Evolutionary conservation across 192 early-diverging fungal species (phyloP), one percentile per base, ranked within the genome.

Genomic region (Umbelopsis vinacea): DNA sequence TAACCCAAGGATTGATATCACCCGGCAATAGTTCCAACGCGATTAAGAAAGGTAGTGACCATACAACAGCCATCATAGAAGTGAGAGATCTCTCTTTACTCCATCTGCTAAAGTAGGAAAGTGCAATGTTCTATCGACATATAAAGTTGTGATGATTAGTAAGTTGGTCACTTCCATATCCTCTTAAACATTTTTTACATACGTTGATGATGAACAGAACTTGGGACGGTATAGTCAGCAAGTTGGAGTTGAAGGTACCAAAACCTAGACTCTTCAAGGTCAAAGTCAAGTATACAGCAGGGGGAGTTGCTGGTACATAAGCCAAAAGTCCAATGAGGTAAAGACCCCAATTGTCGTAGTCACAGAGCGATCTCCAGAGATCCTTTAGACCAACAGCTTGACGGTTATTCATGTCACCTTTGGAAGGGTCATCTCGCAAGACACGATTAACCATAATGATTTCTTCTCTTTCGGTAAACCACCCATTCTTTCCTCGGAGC

Each of bases 371-470:
- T 26, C 71, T 72, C 76, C 69, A 72, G 14, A 80, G 37, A 26
- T 79, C 76, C 0, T 33, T 67, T 9, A 66, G 72, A 23, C 75
- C 67, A 38, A 84, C 82, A 12, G 80, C 71, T 38, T 50, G 67
- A 47, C 67, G 67, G 26, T 78, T 79, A 22, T 60, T 43, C 12
- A 72, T 76, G 33, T 79, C 81, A 11, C 72, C 75, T 69, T 89
- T 89, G 55, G 69, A 69, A 6, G 83, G 85, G 46, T 89, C 88
- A 46, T 88, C 88, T 9, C 82, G 80, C 57, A 88, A 66, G 22
- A 89, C 71, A n/a, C 88, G 81, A 6, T 86, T 86, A 46, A 89
- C 79, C 4, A 82, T 83, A 57, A 89, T 86, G 19, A 71, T 45
- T 33, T 79, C 80, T 67, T 89, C 77, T n/a, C 82, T 80, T 23